Evolutionary conservation across 2,329 filamentous ascomycete species (phyloP).

Genomic region (Drechslerella coelobrocha): DNA sequence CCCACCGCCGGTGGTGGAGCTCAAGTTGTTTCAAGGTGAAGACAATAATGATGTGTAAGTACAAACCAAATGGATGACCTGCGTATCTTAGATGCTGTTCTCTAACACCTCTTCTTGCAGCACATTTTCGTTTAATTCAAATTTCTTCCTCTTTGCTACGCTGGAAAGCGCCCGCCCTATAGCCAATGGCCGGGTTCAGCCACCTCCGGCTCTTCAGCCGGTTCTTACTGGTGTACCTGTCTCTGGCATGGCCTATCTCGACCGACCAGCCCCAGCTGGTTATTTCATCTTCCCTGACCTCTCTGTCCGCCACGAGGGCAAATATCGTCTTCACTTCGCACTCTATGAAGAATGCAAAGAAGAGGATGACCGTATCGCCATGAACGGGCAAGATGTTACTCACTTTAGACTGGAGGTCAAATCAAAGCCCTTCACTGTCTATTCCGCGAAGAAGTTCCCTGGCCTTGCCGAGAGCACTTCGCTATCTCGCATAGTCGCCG

Average conservation of each 20-base stretch:
- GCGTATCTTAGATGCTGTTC: slow-evolving; percentile 3
- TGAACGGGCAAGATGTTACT: slow-evolving; percentile 59
- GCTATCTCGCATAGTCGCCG: slow-evolving; percentile 87
- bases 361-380: slow-evolving; percentile 60
- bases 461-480: slow-evolving; percentile 87
- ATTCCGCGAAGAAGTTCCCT: slow-evolving; percentile 97
- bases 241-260: slow-evolving; percentile 93
- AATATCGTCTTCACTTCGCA: slow-evolving; percentile 88
- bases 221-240: slow-evolving; percentile 94
- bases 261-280: slow-evolving; percentile 77
- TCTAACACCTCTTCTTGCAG: slow-evolving; percentile 55
- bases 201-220: slow-evolving; percentile 74
- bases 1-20: slow-evolving; percentile 89
- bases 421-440: slow-evolving; percentile 85
- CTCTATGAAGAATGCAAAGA: slow-evolving; percentile 82
- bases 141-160: slow-evolving; percentile 96
- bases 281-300: slow-evolving; percentile 99
- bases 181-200: slow-evolving; percentile 76
- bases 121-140: slow-evolving; percentile 91
- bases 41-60: slow-evolving; percentile 56
- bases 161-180: slow-evolving; percentile 84
- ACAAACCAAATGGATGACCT: too few relatives aligned
- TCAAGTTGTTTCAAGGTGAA: slow-evolving; percentile 80
- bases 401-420: slow-evolving; percentile 75
- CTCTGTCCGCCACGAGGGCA: slow-evolving; percentile 92